A percentile compares a stretch with the other conserved stretches of the same genome.
Conservation (phyloP, 129 eudicot genomes). For the Centella asiatica region DNA sequence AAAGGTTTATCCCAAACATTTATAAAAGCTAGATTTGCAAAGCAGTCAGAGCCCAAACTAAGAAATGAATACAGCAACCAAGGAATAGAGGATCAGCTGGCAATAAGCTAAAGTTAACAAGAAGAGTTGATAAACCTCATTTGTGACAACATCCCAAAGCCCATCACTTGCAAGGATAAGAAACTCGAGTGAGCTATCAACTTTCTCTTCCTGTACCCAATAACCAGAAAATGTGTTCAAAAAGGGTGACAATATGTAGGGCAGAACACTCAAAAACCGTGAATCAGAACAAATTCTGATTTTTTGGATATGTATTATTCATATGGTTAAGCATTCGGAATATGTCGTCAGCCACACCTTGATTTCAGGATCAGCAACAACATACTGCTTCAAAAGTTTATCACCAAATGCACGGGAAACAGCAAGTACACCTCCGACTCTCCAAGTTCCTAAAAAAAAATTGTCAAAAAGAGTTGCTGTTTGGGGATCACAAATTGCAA, state of each 20-base stretch:
- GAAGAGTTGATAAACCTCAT: slow-evolving; percentile 39
- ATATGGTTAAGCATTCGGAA: not conserved
- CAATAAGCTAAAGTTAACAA: not conserved
- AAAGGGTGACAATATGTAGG: not conserved
- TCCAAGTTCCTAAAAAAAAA: slow-evolving; percentile 65
- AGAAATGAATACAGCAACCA: not conserved
- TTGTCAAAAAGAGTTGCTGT: no score
- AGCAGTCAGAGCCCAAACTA: no score
- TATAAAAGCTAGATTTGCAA: no score
- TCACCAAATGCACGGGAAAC: slow-evolving; percentile 99
- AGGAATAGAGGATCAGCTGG: not conserved
- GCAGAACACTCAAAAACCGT: not conserved
- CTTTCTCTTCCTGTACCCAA: slow-evolving; percentile 51
- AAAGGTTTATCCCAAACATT: no score
- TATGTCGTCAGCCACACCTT: slow-evolving; percentile 27
- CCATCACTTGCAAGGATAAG: slow-evolving; percentile 95
- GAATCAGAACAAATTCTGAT: no score
- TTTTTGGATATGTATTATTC: no score
- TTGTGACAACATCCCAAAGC: slow-evolving; percentile 93
- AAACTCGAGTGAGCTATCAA: slow-evolving; percentile 78
- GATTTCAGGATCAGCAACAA: slow-evolving; percentile 93
- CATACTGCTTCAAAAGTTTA: slow-evolving; percentile 76
- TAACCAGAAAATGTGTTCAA: not conserved
- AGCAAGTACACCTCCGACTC: slow-evolving; percentile 98
- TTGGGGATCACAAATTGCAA: not conserved